Evolutionary conservation across 2,329 filamentous ascomycete genomes (phyloP), one percentile per base, ranked within the genome.

Genomic region (Fusarium tupiense): DNA sequence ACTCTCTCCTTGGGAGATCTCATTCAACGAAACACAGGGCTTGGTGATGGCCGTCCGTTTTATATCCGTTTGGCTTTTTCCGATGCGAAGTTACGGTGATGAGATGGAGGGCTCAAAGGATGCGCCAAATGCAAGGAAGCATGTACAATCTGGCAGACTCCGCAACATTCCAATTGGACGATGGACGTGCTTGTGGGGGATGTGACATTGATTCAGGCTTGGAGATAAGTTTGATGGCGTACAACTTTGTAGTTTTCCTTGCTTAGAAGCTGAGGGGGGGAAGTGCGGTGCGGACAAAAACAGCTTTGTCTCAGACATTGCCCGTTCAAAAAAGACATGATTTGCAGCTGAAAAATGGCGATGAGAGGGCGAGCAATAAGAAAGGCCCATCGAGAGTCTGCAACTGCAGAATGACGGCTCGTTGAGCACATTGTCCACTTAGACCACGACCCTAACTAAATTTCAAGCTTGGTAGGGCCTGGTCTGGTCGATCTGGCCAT

Each of bases 91-190:
- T 54, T 35, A 40, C n/a, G 37, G 41, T 33, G n/a, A 35, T 70
- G 52, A 46, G 33, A 53, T 37, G 41, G 52, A 37, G 24, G 57
- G 44, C 24, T 29, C 38, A 37, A 56, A 43, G 56, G 47, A 35
- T 29, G 40, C 38, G 19, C 59, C 50, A 49, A 22, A 60, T 71
- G 61, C 58, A 61, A 61, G 56, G 58, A 69, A 56, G 5, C 40
- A 65, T 65, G 60, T 46, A 41, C 59, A 65, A 61, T 56, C 17
- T 54, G 40, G 41, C 43, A 63, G 38, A 20, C 52, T 64, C 43
- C 31, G 54, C 38, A 40, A 16, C 24, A 49, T 70, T 73, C 61
- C 58, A 67, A 73, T 64, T 50, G 58, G 65, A 44, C 20, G 29
- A 31, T 7, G 22, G 29, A 54, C n/a, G 20, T 37, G 22, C 49